Percentiles rank a stretch among this genome's conserved stretches.
Evolutionary conservation across 2,329 filamentous ascomycete species (phyloP).

Genomic region (Xylariaceae sp.): DNA sequence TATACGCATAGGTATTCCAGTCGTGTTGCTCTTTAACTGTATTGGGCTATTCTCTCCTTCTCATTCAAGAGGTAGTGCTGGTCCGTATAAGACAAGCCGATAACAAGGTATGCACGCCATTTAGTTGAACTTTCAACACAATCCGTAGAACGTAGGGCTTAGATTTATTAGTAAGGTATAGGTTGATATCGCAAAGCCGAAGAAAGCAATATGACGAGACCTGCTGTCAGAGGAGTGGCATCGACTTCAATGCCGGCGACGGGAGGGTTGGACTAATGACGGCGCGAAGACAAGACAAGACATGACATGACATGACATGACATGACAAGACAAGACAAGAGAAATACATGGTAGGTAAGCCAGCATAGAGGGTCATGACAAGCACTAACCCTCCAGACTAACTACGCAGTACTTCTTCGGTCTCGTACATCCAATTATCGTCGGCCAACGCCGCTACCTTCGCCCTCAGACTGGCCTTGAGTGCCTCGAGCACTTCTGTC

Average conservation of each 20-base stretch:
- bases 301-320: not conserved
- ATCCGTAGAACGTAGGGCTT: too few relatives aligned
- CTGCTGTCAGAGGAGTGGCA: slow-evolving; percentile 41
- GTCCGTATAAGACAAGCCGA: too few relatives aligned
- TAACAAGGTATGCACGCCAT: too few relatives aligned
- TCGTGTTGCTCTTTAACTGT: too few relatives aligned
- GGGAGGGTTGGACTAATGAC: slow-evolving; percentile 53
- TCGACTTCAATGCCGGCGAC: slow-evolving; percentile 47
- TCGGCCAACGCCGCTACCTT: slow-evolving; percentile 71
- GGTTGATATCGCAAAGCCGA: slow-evolving; percentile 81
- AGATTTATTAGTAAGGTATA: slow-evolving; percentile 80
- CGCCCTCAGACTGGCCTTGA: slow-evolving; percentile 63
- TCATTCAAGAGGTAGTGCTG: too few relatives aligned
- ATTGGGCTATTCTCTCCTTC: too few relatives aligned
- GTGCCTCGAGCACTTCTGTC: slow-evolving; percentile 60
- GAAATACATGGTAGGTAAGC: not conserved
- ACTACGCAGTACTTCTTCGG: slow-evolving; percentile 45
- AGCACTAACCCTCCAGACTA: not conserved
- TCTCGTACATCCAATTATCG: slow-evolving; percentile 89
- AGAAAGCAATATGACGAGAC: slow-evolving; percentile 58
- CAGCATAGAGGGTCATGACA: slow-evolving; percentile 8
- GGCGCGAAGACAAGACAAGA: slow-evolving; percentile 8
- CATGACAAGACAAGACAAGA: too few relatives aligned
- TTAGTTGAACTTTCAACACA: too few relatives aligned
- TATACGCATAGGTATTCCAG: too few relatives aligned